A percentile compares a stretch with the other conserved stretches of the same genome.
phyloP scores from a whole-genome alignment of 1,139 yeast species.

The Pichia sp. region DNA sequence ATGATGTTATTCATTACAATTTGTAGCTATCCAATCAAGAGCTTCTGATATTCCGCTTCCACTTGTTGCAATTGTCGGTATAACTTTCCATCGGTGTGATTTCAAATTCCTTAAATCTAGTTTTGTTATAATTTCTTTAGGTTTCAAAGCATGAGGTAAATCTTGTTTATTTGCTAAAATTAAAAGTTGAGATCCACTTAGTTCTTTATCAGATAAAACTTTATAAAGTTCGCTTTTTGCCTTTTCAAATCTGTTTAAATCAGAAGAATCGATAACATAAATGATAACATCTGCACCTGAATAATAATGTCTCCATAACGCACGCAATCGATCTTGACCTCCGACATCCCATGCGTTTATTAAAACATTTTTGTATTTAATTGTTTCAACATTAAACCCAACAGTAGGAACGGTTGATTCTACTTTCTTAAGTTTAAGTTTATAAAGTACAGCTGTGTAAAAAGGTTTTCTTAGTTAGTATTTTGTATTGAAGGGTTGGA shows the following conservation, averaged over 20 bases:
- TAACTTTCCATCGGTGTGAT: slow-evolving; percentile 66
- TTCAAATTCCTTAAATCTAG: slow-evolving; percentile 49
- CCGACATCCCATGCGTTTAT: slow-evolving; percentile 98
- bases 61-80: slow-evolving; percentile 68
- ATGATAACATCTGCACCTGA: slow-evolving; percentile 93
- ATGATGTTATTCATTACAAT: background rate
- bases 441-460: slow-evolving; percentile 61
- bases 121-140: slow-evolving; percentile 57
- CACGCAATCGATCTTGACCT: slow-evolving; percentile 87
- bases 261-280: slow-evolving; percentile 83
- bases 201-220: slow-evolving; percentile 73
- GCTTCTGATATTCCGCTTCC: slow-evolving; percentile 75
- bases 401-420: slow-evolving; percentile 88
- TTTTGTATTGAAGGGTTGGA: slow-evolving; percentile 10
- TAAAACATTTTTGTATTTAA: slow-evolving; percentile 77
- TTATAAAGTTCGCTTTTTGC: slow-evolving; percentile 73
- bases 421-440: slow-evolving; percentile 66
- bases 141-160: slow-evolving; percentile 53
- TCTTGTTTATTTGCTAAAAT: slow-evolving; percentile 94
- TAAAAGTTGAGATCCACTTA: slow-evolving; percentile 69
- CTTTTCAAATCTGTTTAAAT: slow-evolving; percentile 64
- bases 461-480: no score
- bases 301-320: slow-evolving; percentile 91
- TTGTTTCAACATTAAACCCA: slow-evolving; percentile 91
- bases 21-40: slow-evolving; percentile 60